Evolutionary conservation across 257 asterid species (phyloP).

Genomic region (Jacaranda copaia): DNA sequence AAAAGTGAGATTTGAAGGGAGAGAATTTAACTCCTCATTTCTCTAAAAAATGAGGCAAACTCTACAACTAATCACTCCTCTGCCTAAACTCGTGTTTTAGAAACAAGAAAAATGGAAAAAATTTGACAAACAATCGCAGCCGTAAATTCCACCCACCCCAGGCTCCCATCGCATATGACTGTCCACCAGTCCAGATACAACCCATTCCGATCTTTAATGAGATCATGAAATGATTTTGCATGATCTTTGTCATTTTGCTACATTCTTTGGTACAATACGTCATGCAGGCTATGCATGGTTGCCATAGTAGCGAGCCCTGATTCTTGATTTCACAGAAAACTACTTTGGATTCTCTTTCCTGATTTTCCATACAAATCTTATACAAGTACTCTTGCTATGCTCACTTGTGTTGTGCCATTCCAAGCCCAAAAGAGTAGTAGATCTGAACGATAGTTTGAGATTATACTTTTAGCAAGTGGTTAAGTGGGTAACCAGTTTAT

Average conservation of each 20-base stretch:
- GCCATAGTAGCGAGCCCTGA: background rate
- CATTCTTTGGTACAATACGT: background rate
- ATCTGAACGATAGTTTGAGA: background rate
- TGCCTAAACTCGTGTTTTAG: no score
- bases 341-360: background rate
- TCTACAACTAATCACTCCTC: no score
- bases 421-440: background rate
- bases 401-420: background rate
- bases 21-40: no score
- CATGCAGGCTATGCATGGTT: background rate
- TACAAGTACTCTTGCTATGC: background rate
- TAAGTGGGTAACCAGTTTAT: background rate
- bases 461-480: background rate
- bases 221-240: background rate
- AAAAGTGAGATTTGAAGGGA: no score
- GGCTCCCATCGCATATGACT: background rate
- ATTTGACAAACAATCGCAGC: no score
- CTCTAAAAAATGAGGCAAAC: no score
- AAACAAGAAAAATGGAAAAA: no score
- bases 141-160: background rate
- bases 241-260: background rate
- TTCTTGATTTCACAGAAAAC: conserved; percentile 21
- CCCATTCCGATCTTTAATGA: background rate
- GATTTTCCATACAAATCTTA: background rate
- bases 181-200: background rate